A percentile compares a stretch with the other conserved stretches of the same genome.
phyloP scores from a whole-genome alignment of 192 early-diverging fungal genomes.

The Entomortierella lignicola region DNA sequence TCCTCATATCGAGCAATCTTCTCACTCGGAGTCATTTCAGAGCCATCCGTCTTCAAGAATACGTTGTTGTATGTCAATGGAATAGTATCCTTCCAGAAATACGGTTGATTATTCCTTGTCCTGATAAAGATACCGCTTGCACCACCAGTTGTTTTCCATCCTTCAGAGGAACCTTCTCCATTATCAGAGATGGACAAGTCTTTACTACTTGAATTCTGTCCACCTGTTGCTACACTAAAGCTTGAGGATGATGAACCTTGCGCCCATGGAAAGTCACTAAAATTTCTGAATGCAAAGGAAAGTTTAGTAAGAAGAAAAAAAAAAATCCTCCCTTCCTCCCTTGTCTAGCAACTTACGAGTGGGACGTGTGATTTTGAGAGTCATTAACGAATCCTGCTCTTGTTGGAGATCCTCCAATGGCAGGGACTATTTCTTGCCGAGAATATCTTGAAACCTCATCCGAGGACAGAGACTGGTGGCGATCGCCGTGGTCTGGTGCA shows the following conservation, averaged over 20 bases:
- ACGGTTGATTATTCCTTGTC: neutral
- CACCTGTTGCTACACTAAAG: neutral
- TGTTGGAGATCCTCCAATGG: neutral
- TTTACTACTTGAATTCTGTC: neutral
- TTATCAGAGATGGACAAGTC: neutral
- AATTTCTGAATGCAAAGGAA: neutral
- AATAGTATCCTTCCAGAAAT: conserved; percentile 25
- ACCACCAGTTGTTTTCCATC: neutral
- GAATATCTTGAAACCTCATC: neutral
- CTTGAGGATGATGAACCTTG: conserved; percentile 7
- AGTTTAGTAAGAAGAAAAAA: neutral
- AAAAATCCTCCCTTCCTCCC: neutral
- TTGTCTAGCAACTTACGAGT: conserved; percentile 10
- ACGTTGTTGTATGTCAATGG: conserved; percentile 30
- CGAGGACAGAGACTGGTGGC: neutral
- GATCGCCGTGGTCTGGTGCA: neutral
- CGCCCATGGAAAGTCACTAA: conserved; percentile 9
- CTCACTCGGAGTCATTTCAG: conserved; percentile 22
- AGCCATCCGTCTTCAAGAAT: conserved; percentile 27
- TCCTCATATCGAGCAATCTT: conserved; percentile 26
- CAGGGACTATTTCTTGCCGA: neutral
- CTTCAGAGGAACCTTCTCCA: conserved; percentile 12
- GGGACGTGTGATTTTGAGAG: conserved; percentile 21
- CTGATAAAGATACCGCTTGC: conserved; percentile 22
- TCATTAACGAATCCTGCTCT: conserved; percentile 27